These are phyloP conservation scores for Ophiosphaerella herpotricha DNA, from an alignment of 2,329 filamentous ascomycete genomes.

Conservation along the genomic window DNA sequence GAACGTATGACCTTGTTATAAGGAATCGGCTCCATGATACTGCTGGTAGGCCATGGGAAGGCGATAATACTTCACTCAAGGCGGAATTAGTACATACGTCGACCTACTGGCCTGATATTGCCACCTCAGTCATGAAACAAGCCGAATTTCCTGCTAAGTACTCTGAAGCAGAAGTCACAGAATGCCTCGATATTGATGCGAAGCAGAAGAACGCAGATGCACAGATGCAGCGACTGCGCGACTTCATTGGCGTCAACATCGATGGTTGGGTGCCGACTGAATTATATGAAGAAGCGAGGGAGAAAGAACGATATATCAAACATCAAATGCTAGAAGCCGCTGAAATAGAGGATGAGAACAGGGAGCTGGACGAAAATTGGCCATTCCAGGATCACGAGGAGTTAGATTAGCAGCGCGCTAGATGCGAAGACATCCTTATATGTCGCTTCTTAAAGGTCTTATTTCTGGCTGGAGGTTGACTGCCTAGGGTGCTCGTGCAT, in stretches of 20 bases:
- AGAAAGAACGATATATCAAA: constrained; percentile 22
- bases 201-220: constrained; percentile 20
- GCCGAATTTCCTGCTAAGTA: constrained; percentile 10
- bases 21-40: constrained; percentile 11
- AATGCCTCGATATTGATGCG: constrained; percentile 14
- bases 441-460: no score
- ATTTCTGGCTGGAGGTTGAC: no score
- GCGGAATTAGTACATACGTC: constrained; percentile 21
- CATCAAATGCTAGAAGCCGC: constrained; percentile 14
- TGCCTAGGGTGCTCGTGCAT: no score
- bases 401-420: constrained; percentile 3
- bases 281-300: constrained; percentile 16
- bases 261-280: constrained; percentile 25
- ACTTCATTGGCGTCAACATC: constrained; percentile 20
- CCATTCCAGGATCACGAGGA: constrained; percentile 17
- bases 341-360: constrained; percentile 13
- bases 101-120: constrained; percentile 19
- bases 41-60: constrained; percentile 25
- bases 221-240: constrained; percentile 20
- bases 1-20: constrained; percentile 9
- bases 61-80: constrained; percentile 25
- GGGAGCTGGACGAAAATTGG: constrained; percentile 12
- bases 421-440: no score
- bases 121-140: constrained; percentile 11
- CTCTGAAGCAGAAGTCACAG: constrained; percentile 12